Conservation (phyloP, 2,329 filamentous ascomycete genomes). For the Trichoderma simmonsii region DNA sequence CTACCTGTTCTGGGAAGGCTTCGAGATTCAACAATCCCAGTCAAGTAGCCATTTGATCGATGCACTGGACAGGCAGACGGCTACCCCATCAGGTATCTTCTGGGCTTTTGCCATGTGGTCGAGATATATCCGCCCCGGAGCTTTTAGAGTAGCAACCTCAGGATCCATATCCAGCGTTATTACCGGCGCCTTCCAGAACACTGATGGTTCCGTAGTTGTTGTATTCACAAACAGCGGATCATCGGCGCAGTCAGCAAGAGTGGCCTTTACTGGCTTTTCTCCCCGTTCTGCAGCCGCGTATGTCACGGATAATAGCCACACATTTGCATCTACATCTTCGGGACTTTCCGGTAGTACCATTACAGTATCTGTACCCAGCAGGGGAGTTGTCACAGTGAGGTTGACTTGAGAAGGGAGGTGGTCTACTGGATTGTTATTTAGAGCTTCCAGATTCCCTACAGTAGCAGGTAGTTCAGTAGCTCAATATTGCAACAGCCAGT, state of each 20-base stretch:
- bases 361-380: background rate
- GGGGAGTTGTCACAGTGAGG: background rate
- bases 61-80: conserved; percentile 1
- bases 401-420: background rate
- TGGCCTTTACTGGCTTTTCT: background rate
- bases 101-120: conserved; percentile 15
- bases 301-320: conserved; percentile 2
- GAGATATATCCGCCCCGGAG: background rate
- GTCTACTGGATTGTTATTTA: background rate
- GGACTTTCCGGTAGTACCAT: background rate
- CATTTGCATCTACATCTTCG: background rate
- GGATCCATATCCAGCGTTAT: conserved; percentile 2
- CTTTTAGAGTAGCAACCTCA: background rate
- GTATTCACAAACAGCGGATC: conserved; percentile 5
- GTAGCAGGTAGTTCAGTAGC: background rate
- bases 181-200: conserved; percentile 1
- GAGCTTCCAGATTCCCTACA: background rate
- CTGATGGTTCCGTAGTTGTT: background rate
- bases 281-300: background rate
- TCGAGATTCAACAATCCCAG: conserved; percentile 8
- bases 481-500: background rate
- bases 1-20: conserved; percentile 3
- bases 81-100: conserved; percentile 8
- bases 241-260: background rate
- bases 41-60: conserved; percentile 5